A percentile compares a stretch with the other conserved stretches of the same genome.
Evolutionary conservation across 768 basidiomycete species (phyloP).

Genomic region (Gautieria morchelliformis): DNA sequence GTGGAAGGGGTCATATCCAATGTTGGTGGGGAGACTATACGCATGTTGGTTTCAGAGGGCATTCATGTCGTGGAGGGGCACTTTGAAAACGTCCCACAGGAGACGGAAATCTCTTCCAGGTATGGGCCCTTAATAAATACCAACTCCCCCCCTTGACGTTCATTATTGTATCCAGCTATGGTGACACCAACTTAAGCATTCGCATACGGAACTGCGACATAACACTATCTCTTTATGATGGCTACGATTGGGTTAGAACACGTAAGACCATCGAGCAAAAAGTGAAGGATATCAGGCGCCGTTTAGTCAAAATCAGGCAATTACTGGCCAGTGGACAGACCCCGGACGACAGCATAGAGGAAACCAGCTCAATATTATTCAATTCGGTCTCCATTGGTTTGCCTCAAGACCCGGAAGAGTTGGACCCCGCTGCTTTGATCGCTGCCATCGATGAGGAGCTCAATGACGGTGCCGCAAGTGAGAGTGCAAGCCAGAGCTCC

Average conservation of each 20-base stretch:
- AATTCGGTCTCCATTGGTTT: conserved; percentile 93
- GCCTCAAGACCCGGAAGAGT: conserved; percentile 61
- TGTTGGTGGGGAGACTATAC: conserved; percentile 79
- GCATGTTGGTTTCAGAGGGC: conserved; percentile 54
- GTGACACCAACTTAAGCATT: conserved; percentile 41
- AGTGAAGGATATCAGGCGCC: conserved; percentile 77
- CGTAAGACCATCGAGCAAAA: conserved; percentile 82
- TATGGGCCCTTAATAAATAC: not conserved
- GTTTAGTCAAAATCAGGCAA: conserved; percentile 83
- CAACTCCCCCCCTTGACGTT: not conserved
- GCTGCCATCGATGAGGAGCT: conserved; percentile 92
- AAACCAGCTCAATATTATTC: conserved; percentile 70
- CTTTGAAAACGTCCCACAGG: conserved; percentile 56
- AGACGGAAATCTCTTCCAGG: conserved; percentile 39
- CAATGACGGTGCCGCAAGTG: conserved; percentile 46
- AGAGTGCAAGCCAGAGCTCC: conserved; percentile 71
- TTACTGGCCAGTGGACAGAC: conserved; percentile 84
- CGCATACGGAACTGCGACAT: conserved; percentile 54
- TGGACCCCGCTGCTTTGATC: conserved; percentile 69
- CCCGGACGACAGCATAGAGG: conserved; percentile 65
- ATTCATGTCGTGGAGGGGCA: conserved; percentile 67
- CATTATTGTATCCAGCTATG: conserved; percentile 23
- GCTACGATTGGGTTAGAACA: conserved; percentile 89
- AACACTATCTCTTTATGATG: conserved; percentile 74
- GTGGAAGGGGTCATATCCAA: conserved; percentile 40